A percentile compares a stretch with the other conserved stretches of the same genome.
These are phyloP conservation scores for Penicillium tannophilum DNA, from an alignment of 495 filamentous ascomycete genomes.

Conservation along the genomic window DNA sequence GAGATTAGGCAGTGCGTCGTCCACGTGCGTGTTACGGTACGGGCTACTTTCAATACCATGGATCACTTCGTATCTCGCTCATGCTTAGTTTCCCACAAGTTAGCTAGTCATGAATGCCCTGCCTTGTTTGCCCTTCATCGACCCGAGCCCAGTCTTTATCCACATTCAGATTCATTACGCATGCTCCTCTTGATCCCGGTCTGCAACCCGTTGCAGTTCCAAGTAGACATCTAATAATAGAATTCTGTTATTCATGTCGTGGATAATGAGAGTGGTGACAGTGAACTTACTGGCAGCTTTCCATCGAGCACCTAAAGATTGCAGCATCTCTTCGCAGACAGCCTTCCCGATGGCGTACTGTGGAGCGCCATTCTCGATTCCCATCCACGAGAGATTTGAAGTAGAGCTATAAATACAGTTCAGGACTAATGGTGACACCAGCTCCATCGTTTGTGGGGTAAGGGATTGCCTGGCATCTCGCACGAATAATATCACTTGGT, in stretches of 20 bases:
- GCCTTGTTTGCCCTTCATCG: too few relatives aligned
- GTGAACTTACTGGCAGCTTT: not conserved
- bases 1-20: too few relatives aligned
- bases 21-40: too few relatives aligned
- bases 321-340: not conserved
- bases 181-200: slow-evolving; percentile 4
- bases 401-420: slow-evolving; percentile 1
- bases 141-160: too few relatives aligned
- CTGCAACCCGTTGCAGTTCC: not conserved
- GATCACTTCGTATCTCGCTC: too few relatives aligned
- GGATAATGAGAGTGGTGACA: not conserved
- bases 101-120: too few relatives aligned
- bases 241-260: not conserved
- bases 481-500: not conserved
- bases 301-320: not conserved
- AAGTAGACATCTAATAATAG: not conserved
- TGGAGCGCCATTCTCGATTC: not conserved
- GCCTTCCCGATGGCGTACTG: slow-evolving; percentile 1
- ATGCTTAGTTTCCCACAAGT: too few relatives aligned
- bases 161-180: too few relatives aligned
- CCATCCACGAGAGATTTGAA: slow-evolving; percentile 1
- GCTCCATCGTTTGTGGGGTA: not conserved
- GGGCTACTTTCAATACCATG: too few relatives aligned
- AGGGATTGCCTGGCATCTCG: not conserved
- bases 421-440: not conserved